Conservation (phyloP, 352 stramenopile genomes). For the Halophytophthora polymorphica region DNA sequence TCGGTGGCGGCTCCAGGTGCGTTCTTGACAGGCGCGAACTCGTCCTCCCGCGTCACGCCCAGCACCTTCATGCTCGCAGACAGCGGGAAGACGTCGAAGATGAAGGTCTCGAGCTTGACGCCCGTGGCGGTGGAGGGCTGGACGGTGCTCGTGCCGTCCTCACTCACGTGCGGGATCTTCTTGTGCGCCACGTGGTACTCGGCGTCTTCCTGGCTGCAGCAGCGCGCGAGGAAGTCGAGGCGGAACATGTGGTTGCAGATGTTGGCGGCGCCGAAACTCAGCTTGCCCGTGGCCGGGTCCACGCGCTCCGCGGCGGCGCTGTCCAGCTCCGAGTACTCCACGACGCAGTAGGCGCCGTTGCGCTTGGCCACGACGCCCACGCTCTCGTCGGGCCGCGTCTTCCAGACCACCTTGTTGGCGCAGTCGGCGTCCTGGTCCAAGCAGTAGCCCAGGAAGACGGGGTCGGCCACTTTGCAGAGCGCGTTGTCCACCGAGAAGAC, state of each 20-base stretch:
- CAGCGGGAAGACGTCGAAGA: slow-evolving; percentile 93
- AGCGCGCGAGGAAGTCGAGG: slow-evolving; percentile 86
- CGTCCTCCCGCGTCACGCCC: slow-evolving; percentile 85
- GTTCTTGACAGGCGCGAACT: slow-evolving; percentile 92
- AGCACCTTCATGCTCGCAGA: slow-evolving; percentile 75
- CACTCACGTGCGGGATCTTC: slow-evolving; percentile 90
- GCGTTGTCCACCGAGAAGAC: slow-evolving; percentile 98
- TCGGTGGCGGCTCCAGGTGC: slow-evolving; percentile 60
- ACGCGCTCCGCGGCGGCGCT: slow-evolving; percentile 57
- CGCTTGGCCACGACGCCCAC: slow-evolving; percentile 89
- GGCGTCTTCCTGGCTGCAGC: slow-evolving; percentile 86
- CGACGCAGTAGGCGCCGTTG: slow-evolving; percentile 85
- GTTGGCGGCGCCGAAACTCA: slow-evolving; percentile 95
- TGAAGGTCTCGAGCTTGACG: slow-evolving; percentile 96
- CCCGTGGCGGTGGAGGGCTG: slow-evolving; percentile 78
- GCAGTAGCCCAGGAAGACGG: slow-evolving; percentile 96
- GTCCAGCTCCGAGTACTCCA: slow-evolving; percentile 98
- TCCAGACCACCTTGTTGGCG: slow-evolving; percentile 97
- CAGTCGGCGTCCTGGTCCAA: slow-evolving; percentile 91
- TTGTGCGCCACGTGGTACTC: slow-evolving; percentile 78
- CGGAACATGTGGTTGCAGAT: slow-evolving; percentile 96
- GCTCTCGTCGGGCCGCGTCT: slow-evolving; percentile 90
- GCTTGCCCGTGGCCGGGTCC: slow-evolving; percentile 62
- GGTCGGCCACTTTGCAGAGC: slow-evolving; percentile 94
- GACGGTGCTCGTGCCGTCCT: slow-evolving; percentile 43